Percentiles rank a stretch among this genome's conserved stretches.
Evolutionary conservation across 75 land plant genomes (phyloP).

Genomic region (Pinus tabuliformis): DNA sequence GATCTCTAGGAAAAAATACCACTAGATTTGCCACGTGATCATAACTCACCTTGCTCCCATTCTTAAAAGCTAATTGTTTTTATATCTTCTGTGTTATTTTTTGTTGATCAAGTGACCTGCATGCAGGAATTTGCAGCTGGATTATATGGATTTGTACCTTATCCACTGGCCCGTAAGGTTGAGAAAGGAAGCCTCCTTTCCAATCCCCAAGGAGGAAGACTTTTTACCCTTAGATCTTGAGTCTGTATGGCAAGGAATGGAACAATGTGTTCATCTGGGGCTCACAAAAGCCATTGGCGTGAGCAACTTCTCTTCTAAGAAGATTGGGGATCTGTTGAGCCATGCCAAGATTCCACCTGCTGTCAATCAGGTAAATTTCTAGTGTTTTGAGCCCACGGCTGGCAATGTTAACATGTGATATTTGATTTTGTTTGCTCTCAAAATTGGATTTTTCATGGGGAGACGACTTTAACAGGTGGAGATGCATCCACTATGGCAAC

Average conservation of each 20-base stretch:
- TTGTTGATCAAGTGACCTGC: neutral
- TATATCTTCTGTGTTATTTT: too few species aligned
- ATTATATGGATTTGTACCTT: conserved; percentile 53
- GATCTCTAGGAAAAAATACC: too few species aligned
- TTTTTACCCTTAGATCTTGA: conserved; percentile 37
- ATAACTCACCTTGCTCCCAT: too few species aligned
- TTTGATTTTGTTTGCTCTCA: neutral
- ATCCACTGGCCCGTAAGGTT: conserved; percentile 56
- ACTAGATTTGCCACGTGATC: too few species aligned
- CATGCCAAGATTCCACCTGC: conserved; percentile 54
- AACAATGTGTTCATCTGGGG: conserved; percentile 41
- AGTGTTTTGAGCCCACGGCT: too few species aligned
- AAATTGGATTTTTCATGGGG: neutral
- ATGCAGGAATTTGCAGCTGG: conserved; percentile 46
- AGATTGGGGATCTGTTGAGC: conserved; percentile 25
- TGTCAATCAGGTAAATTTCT: conserved; percentile 46
- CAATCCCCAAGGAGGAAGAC: conserved; percentile 29
- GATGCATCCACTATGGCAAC: conserved; percentile 68
- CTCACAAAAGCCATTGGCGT: conserved; percentile 54
- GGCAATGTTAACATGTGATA: neutral
- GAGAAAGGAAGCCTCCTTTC: conserved; percentile 26
- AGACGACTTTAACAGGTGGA: conserved; percentile 47
- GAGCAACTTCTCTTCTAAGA: conserved; percentile 53
- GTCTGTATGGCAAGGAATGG: conserved; percentile 48
- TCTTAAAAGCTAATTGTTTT: too few species aligned